phyloP scores from a whole-genome alignment of 1,139 yeast species.

The Blastobotrys serpentis region DNA sequence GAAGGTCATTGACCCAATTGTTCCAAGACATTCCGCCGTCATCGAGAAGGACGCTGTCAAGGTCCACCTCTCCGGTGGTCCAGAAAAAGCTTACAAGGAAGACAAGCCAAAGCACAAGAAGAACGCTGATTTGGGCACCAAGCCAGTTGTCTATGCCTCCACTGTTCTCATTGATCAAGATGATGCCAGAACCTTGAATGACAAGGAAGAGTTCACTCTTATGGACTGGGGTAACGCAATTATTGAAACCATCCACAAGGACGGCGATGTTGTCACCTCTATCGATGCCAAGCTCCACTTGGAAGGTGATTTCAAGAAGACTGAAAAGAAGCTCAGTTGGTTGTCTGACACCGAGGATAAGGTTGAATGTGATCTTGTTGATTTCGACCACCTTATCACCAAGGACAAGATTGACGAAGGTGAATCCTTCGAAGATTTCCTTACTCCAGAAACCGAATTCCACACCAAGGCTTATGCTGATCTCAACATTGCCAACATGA shows the following conservation, averaged over 20 bases:
- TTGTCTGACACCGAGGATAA: constrained; percentile 73
- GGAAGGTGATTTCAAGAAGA: constrained; percentile 97
- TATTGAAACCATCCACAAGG: constrained; percentile 64
- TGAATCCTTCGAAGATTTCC: constrained; percentile 89
- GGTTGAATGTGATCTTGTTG: constrained; percentile 75
- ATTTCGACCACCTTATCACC: constrained; percentile 92
- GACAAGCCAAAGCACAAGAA: constrained; percentile 92
- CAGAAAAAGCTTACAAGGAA: constrained; percentile 60
- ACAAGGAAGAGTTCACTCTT: constrained; percentile 83
- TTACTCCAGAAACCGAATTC: constrained; percentile 88
- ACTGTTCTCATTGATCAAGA: constrained; percentile 79
- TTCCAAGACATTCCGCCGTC: constrained; percentile 91
- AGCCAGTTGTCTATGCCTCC: constrained; percentile 68
- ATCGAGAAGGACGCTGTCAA: constrained; percentile 58
- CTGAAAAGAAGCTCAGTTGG: constrained; percentile 95
- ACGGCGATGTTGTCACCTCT: constrained; percentile 51
- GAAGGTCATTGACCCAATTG: constrained; percentile 92
- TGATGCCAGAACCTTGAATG: constrained; percentile 70
- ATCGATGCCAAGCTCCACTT: constrained; percentile 81
- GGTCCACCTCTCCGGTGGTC: constrained; percentile 53
- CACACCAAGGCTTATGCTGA: constrained; percentile 78
- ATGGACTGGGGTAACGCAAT: constrained; percentile 99
- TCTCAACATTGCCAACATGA: constrained; percentile 68
- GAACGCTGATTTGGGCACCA: constrained; percentile 86
- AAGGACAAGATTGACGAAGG: constrained; percentile 96